Conservation (phyloP, 2,329 filamentous ascomycete species). For the Pseudogymnoascus sp. region DNA sequence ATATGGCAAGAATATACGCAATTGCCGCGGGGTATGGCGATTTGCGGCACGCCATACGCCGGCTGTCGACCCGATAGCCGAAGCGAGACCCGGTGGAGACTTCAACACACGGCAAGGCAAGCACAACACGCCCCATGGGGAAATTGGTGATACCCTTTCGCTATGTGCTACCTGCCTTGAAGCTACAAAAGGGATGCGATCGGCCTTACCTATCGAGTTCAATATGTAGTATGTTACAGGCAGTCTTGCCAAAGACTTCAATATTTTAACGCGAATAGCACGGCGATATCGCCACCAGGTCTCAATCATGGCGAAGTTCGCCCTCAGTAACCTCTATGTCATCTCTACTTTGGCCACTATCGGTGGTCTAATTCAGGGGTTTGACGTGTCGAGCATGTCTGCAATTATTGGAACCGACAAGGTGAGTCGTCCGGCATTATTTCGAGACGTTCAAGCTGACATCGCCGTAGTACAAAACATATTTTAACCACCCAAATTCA, state of each 20-base stretch:
- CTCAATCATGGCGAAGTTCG: constrained; percentile 11
- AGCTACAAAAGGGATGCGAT: not conserved
- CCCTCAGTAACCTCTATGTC: constrained; percentile 10
- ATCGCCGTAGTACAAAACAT: not conserved
- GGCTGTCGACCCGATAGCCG: not conserved
- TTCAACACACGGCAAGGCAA: not conserved
- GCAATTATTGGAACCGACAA: constrained; percentile 41
- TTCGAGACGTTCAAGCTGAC: not conserved
- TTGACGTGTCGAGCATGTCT: constrained; percentile 49
- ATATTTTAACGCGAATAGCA: not conserved
- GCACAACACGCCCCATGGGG: too few species aligned
- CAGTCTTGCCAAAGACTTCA: not conserved
- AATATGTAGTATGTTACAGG: not conserved
- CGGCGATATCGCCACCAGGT: not conserved
- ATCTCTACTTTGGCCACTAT: constrained; percentile 9
- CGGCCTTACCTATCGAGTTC: not conserved
- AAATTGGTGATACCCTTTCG: not conserved
- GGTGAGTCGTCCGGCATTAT: not conserved
- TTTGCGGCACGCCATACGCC: not conserved
- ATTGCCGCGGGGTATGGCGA: not conserved
- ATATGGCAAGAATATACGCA: not conserved
- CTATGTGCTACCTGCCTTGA: not conserved
- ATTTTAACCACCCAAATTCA: not conserved
- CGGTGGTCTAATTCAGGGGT: constrained; percentile 30
- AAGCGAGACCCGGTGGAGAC: not conserved